Conservation (phyloP, 345 rosid genomes). For the Arabis alpina region DNA sequence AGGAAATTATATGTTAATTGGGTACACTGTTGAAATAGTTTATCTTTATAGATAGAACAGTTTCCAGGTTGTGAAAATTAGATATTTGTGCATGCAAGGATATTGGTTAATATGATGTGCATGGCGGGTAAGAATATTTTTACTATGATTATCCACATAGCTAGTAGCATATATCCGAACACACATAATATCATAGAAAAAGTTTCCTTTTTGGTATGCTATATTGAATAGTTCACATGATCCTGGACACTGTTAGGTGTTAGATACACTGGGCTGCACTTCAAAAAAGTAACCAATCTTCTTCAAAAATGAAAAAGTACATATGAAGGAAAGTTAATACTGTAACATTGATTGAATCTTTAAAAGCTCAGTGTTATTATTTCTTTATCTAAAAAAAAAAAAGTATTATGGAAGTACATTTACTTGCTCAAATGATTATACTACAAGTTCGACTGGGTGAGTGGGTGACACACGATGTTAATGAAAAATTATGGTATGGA, state of each 20-base stretch:
- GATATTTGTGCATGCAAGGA: constrained; percentile 3
- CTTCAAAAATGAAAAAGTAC: not conserved
- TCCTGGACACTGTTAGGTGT: constrained; percentile 33
- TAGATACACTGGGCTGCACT: constrained; percentile 32
- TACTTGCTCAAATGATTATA: not conserved
- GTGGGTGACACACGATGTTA: too few relatives aligned
- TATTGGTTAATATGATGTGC: constrained; percentile 15
- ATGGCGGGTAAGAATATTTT: constrained; percentile 4
- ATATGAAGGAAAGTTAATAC: not conserved
- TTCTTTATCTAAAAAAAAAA: not conserved
- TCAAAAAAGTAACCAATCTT: constrained; percentile 15
- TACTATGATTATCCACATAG: constrained; percentile 2
- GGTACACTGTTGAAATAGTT: not conserved
- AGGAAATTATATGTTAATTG: not conserved
- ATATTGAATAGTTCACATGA: constrained; percentile 31
- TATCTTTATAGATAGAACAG: too few relatives aligned
- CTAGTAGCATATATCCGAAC: not conserved
- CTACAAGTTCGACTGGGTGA: too few relatives aligned
- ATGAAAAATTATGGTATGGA: too few relatives aligned
- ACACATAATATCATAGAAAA: not conserved
- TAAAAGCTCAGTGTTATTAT: not conserved
- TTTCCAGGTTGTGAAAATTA: not conserved
- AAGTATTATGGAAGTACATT: constrained; percentile 3
- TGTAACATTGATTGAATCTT: not conserved
- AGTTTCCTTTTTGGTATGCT: constrained; percentile 13